These are phyloP conservation scores for Blastocystis sp. DNA, from an alignment of 352 stramenopile genomes.

Conservation along the genomic window DNA sequence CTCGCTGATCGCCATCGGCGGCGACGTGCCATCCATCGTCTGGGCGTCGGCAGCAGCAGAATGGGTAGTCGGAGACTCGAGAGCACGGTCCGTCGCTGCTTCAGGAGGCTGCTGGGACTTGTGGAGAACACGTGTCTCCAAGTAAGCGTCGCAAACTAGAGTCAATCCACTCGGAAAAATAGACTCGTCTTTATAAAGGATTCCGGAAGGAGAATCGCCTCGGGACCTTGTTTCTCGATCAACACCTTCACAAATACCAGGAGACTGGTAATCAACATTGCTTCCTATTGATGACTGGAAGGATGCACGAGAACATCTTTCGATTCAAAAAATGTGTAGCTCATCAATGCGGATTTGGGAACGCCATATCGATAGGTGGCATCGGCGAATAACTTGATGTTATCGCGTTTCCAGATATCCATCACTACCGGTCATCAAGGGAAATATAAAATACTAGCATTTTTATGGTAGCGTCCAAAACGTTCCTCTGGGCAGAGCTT, in stretches of 20 bases:
- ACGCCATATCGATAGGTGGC: constrained; percentile 25
- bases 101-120: background rate
- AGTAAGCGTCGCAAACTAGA: constrained; percentile 21
- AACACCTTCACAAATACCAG: constrained; percentile 50
- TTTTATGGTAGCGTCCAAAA: background rate
- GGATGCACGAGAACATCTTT: background rate
- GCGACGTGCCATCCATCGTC: background rate
- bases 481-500: constrained; percentile 10
- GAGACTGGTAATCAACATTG: constrained; percentile 36
- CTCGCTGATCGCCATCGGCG: background rate
- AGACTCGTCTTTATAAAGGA: constrained; percentile 32
- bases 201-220: background rate
- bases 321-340: constrained; percentile 46
- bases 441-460: background rate
- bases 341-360: constrained; percentile 37
- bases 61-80: background rate
- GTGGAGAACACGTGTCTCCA: constrained; percentile 46
- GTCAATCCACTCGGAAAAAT: background rate
- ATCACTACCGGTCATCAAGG: background rate
- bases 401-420: constrained; percentile 48
- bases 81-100: background rate
- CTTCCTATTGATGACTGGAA: background rate
- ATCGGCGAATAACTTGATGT: constrained; percentile 42
- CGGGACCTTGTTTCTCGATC: constrained; percentile 9
- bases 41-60: background rate